Conservation (phyloP, 2,329 filamentous ascomycete genomes). For the Nemania abortiva region DNA sequence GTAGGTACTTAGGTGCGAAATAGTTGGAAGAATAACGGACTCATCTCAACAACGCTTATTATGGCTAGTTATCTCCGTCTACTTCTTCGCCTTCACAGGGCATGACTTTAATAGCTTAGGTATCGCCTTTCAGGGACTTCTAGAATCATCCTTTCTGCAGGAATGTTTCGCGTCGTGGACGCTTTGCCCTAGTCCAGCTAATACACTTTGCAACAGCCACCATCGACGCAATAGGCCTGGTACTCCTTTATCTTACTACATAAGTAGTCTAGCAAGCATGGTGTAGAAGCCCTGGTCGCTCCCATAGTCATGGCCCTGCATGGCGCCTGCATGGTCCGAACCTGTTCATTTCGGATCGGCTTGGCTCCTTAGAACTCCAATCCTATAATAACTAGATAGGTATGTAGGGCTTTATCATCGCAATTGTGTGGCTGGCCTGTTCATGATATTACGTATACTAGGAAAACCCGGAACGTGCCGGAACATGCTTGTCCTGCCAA, state of each 20-base stretch:
- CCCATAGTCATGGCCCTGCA: slow-evolving; percentile 12
- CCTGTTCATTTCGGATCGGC: slow-evolving; percentile 51
- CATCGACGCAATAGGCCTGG: neutral
- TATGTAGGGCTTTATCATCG: slow-evolving; percentile 5
- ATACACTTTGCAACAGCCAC: neutral
- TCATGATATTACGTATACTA: neutral
- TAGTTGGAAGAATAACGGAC: no score
- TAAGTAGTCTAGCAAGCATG: neutral
- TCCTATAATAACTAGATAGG: slow-evolving; percentile 8
- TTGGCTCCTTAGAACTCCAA: slow-evolving; percentile 43
- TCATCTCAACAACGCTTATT: neutral
- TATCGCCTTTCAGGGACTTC: neutral
- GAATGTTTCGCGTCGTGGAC: slow-evolving; percentile 21
- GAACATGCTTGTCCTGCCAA: neutral
- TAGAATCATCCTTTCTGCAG: neutral
- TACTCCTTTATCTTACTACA: neutral
- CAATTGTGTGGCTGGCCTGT: neutral
- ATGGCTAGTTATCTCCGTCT: neutral
- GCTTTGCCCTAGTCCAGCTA: neutral
- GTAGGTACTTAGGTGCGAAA: no score
- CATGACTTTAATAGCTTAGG: neutral
- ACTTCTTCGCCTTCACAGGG: neutral
- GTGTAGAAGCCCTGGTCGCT: slow-evolving; percentile 1
- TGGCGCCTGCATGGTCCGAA: slow-evolving; percentile 8
- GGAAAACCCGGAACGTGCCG: neutral